Evolutionary conservation across 179 eudicot species (phyloP), one percentile per base, ranked within the genome.

Genomic region (Silene noctiflora): DNA sequence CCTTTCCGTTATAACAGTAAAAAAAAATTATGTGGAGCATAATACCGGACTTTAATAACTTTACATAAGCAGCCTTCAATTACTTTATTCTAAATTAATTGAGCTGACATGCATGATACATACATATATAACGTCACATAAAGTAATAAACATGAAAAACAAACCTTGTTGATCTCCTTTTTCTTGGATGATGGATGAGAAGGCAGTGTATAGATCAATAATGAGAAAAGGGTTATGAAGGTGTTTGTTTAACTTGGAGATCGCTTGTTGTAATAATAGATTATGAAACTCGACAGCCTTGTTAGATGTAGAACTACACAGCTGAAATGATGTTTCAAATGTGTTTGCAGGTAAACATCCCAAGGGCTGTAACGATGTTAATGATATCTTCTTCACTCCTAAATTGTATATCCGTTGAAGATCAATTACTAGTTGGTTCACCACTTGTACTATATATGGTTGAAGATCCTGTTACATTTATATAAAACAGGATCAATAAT

Each of bases 271-370:
- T 35, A 92, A 72, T 2, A 88, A 75, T 16, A 56, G 60, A 82
- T 94, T 92, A 84, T 94, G 97, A 72, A 80, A 79, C 10, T 6
- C 12, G 9, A 82, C 94, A 1, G 82, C 86, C 2, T 55, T 6
- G 77, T 92, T 94, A 72, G 46, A 71, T 2, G 89, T 87, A 0
- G 69, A 55, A 53, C 90, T 87, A 88, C 98, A 94, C 25, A 79
- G 76, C 29, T 82, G 80, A 83, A 77, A 93, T 1, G 87, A 76
- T 22, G 75, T 75, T n/a, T 14, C 3, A 0, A 13, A 24, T 4
- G 92, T 90, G 79, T 25, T 66, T 13, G 56, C 70, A 3, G 98
- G 98, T 65, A 89, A 82, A 77, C 97, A 94, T 21, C 96, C 97
- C 65, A 94, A 63, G 14, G 98, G 97, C 55, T 87, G 87, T 29